Evolutionary conservation across 1,139 yeast species (phyloP), one percentile per base, ranked within the genome.

Genomic region (Pichia terricola): DNA sequence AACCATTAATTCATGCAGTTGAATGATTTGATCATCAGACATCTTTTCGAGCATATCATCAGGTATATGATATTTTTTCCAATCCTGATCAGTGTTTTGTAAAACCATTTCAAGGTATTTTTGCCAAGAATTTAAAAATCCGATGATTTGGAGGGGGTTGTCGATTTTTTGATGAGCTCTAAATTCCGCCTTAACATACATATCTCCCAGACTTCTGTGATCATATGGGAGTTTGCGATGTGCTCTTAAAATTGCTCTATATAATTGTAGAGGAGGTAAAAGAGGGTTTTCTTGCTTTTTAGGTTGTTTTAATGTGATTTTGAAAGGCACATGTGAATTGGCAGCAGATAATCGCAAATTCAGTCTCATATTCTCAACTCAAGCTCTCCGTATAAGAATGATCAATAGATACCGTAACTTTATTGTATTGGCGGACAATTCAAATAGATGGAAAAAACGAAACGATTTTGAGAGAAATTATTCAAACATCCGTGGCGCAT

Each of bases 41-140:
- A 91, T 77, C 61, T 83, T 84, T 46, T 81, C 84, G 52, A 91
- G 69, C 46, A 82, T 81, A 36, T 69, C 70, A 53, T 75, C 68
- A 35, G 81, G 79, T 57, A 91, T 66, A 39, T 77, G 77, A 47
- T 72, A 69, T 42, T 72, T 74, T 59, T 73, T 67, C 97, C 97
- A 91, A 37, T 72, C 69, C 3, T 85, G 94, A 16, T 86, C 84
- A 39, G 80, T 79, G 45, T 50, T 59, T 37, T 47, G 49, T 27
- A 41, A 40, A 34, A 91, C 73, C 59, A 72, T 69, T 45, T 76
- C 75, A 47, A 86, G 72, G 57, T 91, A 91, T 55, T 86, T 89
- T 59, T 91, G 98, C 98, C 98, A 91, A 52, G 87, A 82, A 1
- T 95, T 78, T 50, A 91, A 71, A 57, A 91, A 91, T 10, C 96